phyloP scores from a whole-genome alignment of 352 stramenopile species.

The Phytophthora pistaciae region DNA sequence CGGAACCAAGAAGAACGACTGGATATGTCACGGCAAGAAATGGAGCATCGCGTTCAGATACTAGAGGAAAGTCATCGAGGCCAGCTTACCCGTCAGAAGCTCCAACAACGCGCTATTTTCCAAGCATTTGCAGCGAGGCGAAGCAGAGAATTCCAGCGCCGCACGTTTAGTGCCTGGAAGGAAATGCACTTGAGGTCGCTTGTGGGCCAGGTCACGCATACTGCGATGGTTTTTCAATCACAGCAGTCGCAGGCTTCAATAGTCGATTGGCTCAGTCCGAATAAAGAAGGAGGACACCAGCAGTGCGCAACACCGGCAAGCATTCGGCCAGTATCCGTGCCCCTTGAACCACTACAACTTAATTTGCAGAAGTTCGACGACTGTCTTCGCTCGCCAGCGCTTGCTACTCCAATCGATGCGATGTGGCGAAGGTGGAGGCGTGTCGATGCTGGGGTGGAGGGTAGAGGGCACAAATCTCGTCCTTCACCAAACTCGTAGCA shows the following conservation, averaged over 20 bases:
- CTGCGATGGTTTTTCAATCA: constrained; percentile 58
- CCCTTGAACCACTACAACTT: constrained; percentile 5
- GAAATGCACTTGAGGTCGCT: constrained; percentile 56
- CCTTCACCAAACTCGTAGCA: not conserved
- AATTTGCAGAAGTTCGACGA: not conserved
- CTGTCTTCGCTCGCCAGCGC: not conserved
- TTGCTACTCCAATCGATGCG: constrained; percentile 16
- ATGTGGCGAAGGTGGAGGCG: constrained; percentile 41
- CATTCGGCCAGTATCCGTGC: constrained; percentile 3
- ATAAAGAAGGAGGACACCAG: not conserved
- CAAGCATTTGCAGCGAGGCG: constrained; percentile 7
- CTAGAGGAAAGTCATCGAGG: constrained; percentile 2
- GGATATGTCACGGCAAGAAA: constrained; percentile 38
- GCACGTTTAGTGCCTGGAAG: constrained; percentile 57
- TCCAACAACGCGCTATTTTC: constrained; percentile 21
- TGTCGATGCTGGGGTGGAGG: constrained; percentile 13
- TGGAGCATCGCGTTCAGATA: constrained; percentile 15
- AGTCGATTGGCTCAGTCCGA: not conserved
- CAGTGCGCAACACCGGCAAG: constrained; percentile 6
- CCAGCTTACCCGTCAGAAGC: constrained; percentile 13
- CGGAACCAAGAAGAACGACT: constrained; percentile 25
- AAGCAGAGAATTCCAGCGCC: constrained; percentile 18
- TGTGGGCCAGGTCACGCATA: constrained; percentile 68
- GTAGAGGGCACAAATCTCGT: constrained; percentile 10
- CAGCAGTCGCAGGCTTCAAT: constrained; percentile 8